These are phyloP conservation scores for Coniferiporia sulphurascens DNA, from an alignment of 1,284 basidiomycete genomes.

Conservation along the genomic window DNA sequence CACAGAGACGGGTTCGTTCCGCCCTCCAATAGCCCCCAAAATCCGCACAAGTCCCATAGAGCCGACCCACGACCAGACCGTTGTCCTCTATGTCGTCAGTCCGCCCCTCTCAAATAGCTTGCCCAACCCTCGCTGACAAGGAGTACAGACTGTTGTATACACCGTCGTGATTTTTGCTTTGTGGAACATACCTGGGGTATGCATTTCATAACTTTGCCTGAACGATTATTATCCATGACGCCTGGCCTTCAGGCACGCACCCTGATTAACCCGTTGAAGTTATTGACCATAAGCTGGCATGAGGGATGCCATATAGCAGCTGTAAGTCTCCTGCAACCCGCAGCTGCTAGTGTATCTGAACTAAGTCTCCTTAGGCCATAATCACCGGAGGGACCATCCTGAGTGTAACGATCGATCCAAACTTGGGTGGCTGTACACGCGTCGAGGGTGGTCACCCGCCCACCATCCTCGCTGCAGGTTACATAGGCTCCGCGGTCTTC, in stretches of 20 bases:
- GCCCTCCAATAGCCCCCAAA: slow-evolving; percentile 22
- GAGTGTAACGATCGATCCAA: slow-evolving; percentile 77
- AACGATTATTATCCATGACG: neutral
- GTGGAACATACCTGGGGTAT: slow-evolving; percentile 68
- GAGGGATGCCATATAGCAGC: slow-evolving; percentile 77
- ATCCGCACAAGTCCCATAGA: slow-evolving; percentile 15
- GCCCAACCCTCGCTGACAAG: neutral
- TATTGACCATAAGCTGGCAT: slow-evolving; percentile 81
- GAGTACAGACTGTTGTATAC: slow-evolving; percentile 64
- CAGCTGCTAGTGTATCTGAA: neutral
- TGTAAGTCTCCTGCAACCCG: slow-evolving; percentile 37
- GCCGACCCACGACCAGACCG: slow-evolving; percentile 28
- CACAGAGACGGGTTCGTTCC: neutral
- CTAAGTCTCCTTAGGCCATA: slow-evolving; percentile 49
- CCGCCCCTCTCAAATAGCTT: neutral
- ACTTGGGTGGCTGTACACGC: slow-evolving; percentile 71
- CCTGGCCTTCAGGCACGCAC: slow-evolving; percentile 40
- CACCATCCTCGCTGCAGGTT: slow-evolving; percentile 68
- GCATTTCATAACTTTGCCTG: neutral
- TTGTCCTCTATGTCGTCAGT: slow-evolving; percentile 64
- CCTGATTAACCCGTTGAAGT: slow-evolving; percentile 73
- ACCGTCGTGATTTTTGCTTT: slow-evolving; percentile 75
- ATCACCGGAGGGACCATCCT: slow-evolving; percentile 70
- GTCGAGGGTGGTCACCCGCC: slow-evolving; percentile 69
- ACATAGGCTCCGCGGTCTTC: slow-evolving; percentile 72